A percentile compares a stretch with the other conserved stretches of the same genome.
These are phyloP conservation scores for Chrysoporthe deuterocubensis DNA, from an alignment of 2,329 filamentous ascomycete species.

Conservation along the genomic window DNA sequence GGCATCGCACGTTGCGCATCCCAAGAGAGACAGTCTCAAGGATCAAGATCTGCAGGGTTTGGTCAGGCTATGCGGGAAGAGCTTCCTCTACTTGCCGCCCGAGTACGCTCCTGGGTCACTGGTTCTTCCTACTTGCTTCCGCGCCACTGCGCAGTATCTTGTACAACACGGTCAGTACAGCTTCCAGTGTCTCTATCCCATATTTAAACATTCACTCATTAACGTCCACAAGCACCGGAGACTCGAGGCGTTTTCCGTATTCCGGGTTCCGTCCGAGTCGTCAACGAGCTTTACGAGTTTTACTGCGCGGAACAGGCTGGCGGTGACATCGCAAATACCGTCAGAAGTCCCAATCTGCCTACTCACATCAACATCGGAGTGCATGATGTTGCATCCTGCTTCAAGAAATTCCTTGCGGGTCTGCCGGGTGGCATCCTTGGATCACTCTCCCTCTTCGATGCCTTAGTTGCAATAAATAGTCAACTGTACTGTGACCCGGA, in stretches of 20 bases:
- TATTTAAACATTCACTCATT: conserved; percentile 22
- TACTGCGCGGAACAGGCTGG: conserved; percentile 59
- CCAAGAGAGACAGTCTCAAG: conserved; percentile 50
- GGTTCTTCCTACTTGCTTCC: conserved; percentile 66
- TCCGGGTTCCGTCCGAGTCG: conserved; percentile 59
- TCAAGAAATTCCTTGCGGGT: conserved; percentile 67
- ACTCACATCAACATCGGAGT: conserved; percentile 61
- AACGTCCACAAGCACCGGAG: conserved; percentile 39
- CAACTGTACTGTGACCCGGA: conserved; percentile 58
- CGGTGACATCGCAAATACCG: conserved; percentile 59
- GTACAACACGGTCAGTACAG: conserved; percentile 57
- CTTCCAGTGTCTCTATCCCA: background rate
- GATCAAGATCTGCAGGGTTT: conserved; percentile 60
- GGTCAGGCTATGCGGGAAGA: conserved; percentile 66
- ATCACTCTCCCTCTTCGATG: conserved; percentile 63
- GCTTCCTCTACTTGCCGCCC: conserved; percentile 61
- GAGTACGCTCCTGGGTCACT: conserved; percentile 63
- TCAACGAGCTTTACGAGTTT: conserved; percentile 66
- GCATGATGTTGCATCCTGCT: conserved; percentile 69
- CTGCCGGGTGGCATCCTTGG: conserved; percentile 70
- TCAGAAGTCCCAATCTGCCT: conserved; percentile 63
- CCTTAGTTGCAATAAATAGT: conserved; percentile 63
- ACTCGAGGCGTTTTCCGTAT: conserved; percentile 67
- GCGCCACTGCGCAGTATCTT: conserved; percentile 68
- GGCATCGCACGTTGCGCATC: conserved; percentile 49